Evolutionary conservation across 306 rosid species (phyloP).

Genomic region (Glycine tomentella): DNA sequence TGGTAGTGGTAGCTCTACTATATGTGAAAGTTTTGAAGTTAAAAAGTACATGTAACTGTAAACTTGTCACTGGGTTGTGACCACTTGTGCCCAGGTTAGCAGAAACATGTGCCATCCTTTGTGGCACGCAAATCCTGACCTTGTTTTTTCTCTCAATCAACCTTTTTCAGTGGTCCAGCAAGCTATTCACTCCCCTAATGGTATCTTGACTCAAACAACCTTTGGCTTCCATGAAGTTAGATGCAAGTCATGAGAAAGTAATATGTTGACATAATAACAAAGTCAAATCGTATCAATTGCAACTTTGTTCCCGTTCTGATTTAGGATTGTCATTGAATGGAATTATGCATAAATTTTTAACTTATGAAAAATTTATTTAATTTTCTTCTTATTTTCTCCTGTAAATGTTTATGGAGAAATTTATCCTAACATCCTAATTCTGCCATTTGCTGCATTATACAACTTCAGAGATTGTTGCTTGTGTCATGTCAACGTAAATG

Average conservation of each 20-base stretch:
- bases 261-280: constrained; percentile 27
- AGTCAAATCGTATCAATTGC: neutral
- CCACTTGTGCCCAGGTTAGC: constrained; percentile 63
- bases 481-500: neutral
- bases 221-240: constrained; percentile 14
- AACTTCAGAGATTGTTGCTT: neutral
- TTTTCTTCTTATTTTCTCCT: too few relatives aligned
- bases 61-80: constrained; percentile 45
- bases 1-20: constrained; percentile 46
- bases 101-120: constrained; percentile 51
- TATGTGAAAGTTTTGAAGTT: constrained; percentile 47
- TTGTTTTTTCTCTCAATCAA: constrained; percentile 19
- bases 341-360: neutral
- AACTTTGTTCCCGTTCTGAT: neutral
- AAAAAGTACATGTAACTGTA: constrained; percentile 36
- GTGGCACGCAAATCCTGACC: constrained; percentile 53
- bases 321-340: neutral
- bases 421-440: too few relatives aligned
- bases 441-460: neutral
- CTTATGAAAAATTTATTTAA: too few relatives aligned
- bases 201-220: neutral
- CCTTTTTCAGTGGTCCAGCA: neutral
- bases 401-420: too few relatives aligned
- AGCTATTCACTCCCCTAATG: constrained; percentile 11
- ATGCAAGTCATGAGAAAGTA: constrained; percentile 10